Conservation (phyloP, 1,139 yeast genomes). For the Suhomyces anneliseae region DNA sequence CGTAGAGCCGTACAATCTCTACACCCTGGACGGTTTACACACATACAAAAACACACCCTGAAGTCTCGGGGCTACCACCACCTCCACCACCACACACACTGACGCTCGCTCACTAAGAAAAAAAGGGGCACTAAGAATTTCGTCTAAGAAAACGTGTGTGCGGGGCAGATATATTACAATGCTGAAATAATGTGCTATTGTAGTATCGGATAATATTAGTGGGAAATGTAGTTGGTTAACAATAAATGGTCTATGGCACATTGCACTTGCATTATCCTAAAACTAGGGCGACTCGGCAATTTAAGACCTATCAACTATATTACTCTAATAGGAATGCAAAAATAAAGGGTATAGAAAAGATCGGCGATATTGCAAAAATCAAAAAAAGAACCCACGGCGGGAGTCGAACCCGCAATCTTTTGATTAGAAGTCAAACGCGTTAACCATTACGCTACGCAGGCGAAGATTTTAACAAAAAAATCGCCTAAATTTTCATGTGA, state of each 20-base stretch:
- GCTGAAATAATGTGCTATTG: background rate
- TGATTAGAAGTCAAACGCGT: constrained; percentile 51
- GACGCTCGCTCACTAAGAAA: too few species aligned
- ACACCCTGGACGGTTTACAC: too few species aligned
- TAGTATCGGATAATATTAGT: background rate
- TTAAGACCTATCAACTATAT: too few species aligned
- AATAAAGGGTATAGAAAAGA: background rate
- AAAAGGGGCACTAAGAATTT: too few species aligned
- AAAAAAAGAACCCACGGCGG: constrained; percentile 41
- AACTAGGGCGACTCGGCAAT: too few species aligned
- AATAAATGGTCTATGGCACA: background rate
- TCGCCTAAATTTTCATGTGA: background rate
- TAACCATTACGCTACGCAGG: constrained; percentile 52
- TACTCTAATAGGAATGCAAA: too few species aligned
- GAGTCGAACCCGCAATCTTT: constrained; percentile 51
- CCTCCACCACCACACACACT: too few species aligned
- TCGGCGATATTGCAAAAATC: background rate
- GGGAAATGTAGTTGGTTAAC: background rate
- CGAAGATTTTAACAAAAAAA: constrained; percentile 10
- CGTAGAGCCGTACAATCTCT: too few species aligned
- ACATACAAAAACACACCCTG: too few species aligned
- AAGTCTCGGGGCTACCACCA: too few species aligned
- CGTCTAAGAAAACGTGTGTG: background rate
- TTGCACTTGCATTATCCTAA: background rate
- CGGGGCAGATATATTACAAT: background rate